Base-by-base conservation (phyloP, 2,329 filamentous ascomycete species). In the Mollisia scopiformis region DNA sequence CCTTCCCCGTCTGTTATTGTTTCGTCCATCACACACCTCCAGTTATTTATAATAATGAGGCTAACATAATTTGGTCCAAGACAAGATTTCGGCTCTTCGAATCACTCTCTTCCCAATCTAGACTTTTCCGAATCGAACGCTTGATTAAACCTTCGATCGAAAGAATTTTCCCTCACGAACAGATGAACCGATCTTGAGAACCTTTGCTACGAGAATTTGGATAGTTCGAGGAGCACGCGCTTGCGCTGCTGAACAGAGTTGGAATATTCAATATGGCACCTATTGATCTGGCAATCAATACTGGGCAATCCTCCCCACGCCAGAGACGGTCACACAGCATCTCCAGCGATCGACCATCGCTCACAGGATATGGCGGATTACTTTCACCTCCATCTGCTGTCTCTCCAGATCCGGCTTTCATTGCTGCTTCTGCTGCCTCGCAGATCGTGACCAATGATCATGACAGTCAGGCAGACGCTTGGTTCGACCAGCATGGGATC, bases 361-460 rank as follows among this genome's bases (percentile, higher is more conserved):
- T 82, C 64, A 31, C 84, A 64, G 79, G 83, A 70, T 79, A 77
- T 74, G 79, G 81, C 71, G 83, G 83, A 70, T 77, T 90, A 53
- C 81, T 86, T 75, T 85, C 87, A 50, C 90, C 91, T 55, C 90
- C 92, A 19, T 74, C 84, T 33, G 80, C 80, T 53, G 84, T 94
- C 60, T 88, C 88, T 49, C 95, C 94, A 10, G 82, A 89, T 66
- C 89, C 95, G 30, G 91, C 88, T 19, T 99, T 96, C 77, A 93
- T 99, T 71, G 93, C 94, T 50, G 82, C 87, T 31, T 89, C 92
- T 49, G 92, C 94, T 61, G 95, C 94, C 55, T 93, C 92, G 19
- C 92, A 97, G 74, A 94, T 96, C 64, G 88, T 98, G 68, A 94
- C 92, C 61, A 92, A 93, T 72, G 89, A 96, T 72, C 89, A 95